Base-by-base conservation (phyloP, 2,329 filamentous ascomycete genomes). In the Arthroderma sp. region DNA sequence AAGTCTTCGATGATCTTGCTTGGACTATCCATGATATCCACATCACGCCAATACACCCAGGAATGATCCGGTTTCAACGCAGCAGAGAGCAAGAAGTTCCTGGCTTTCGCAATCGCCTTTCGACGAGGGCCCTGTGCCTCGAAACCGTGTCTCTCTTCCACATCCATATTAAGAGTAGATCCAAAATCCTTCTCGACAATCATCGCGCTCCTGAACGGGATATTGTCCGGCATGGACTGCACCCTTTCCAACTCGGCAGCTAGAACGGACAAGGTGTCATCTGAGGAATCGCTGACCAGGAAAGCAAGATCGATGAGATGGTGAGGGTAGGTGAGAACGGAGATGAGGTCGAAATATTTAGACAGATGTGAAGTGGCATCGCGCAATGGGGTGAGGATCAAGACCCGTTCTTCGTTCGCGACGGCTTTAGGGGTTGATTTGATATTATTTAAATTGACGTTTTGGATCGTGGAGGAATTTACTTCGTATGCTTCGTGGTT, bases 11-110 rank as follows among this genome's bases (percentile, higher is more conserved):
- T 72, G 49, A 98, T 93, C 58, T 77, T 81, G 51, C 76, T 74
- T 1, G 89, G 86, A 61, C 83, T 94, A 59, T 98, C 88, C 39
- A 85, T 80, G 55, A 98, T 95, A 63, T 98, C 91, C 41, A 94
- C 88, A 62, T 98, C 91, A 48, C 91, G 79, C 91, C 91, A 98
- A 64, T 95, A 96, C 6, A 96, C 88, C 91, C 91, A 98, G 6
- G 87, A 89, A 61, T 98, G 91, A 49, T 96, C 87, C 0, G 87
- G 80, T 69, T 93, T 94, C 56, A 98, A 61, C 3, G 91, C 82
- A 0, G 85, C 73, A 30, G 80, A 77, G 1, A 98, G 76, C 15
- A 98, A 73, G 63, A 94, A 98, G 63, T 98, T 98, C 55, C 91
- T 78, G 29, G 91, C 91, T 53, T 75, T 80, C 38, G 83, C 91